phyloP scores from a whole-genome alignment of 352 stramenopile genomes.

The Pythium aphanidermatum region DNA sequence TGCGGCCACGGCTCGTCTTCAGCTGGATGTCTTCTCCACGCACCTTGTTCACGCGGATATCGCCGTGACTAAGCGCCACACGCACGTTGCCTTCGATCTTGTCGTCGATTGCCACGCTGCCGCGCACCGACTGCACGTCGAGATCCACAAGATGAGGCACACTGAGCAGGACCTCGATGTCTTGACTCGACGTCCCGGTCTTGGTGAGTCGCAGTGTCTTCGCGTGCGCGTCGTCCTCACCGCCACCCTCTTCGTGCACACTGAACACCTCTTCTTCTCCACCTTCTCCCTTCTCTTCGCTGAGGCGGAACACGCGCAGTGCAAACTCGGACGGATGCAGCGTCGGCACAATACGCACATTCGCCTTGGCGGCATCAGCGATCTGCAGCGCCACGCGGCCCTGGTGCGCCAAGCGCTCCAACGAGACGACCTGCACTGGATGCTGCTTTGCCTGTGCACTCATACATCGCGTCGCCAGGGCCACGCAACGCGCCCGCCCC shows the following conservation, averaged over 20 bases:
- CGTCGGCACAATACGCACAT: constrained; percentile 44
- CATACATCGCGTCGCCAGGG: not conserved
- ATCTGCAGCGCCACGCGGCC: constrained; percentile 39
- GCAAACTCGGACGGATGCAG: constrained; percentile 43
- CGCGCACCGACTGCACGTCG: constrained; percentile 37
- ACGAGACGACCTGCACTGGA: constrained; percentile 23
- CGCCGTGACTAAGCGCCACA: constrained; percentile 46
- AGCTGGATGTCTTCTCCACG: constrained; percentile 48
- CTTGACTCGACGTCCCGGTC: not conserved
- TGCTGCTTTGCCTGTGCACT: not conserved
- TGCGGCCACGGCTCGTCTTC: constrained; percentile 52
- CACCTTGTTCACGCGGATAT: constrained; percentile 58
- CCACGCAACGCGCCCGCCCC: not conserved
- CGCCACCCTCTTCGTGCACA: constrained; percentile 19
- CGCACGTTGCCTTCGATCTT: constrained; percentile 74
- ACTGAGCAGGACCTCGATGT: constrained; percentile 14
- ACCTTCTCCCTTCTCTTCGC: not conserved
- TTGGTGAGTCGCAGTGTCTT: constrained; percentile 9
- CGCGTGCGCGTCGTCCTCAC: not conserved
- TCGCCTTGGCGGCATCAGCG: constrained; percentile 22
- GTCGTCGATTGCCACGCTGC: constrained; percentile 37
- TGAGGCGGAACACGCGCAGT: constrained; percentile 20
- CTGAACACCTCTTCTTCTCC: constrained; percentile 19
- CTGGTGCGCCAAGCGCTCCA: constrained; percentile 35
- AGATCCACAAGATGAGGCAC: constrained; percentile 32